These are phyloP conservation scores for Tarenaya hassleriana DNA, from an alignment of 345 rosid genomes.

Conservation along the genomic window DNA sequence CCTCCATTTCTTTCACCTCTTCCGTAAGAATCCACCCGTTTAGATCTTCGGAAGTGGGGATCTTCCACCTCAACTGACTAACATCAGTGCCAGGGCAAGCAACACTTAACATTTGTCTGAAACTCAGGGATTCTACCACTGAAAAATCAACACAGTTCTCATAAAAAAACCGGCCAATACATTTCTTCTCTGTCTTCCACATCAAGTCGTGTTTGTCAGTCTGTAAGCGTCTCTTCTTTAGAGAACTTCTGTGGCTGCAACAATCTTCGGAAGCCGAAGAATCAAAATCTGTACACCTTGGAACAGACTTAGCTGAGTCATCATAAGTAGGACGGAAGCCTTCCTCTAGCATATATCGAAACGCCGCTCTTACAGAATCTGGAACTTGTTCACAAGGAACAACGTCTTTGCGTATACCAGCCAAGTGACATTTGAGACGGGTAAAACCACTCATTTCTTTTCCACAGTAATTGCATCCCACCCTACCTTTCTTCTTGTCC, in stretches of 20 bases:
- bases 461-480: slow-evolving; percentile 48
- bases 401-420: slow-evolving; percentile 37
- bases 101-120: slow-evolving; percentile 34
- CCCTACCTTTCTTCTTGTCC: slow-evolving; percentile 21
- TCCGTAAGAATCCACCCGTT: slow-evolving; percentile 38
- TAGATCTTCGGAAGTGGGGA: slow-evolving; percentile 30
- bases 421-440: slow-evolving; percentile 49
- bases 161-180: slow-evolving; percentile 38
- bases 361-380: slow-evolving; percentile 26
- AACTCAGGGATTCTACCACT: slow-evolving; percentile 35
- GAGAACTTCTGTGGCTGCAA: too few species aligned
- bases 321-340: too few species aligned
- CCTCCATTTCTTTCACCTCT: slow-evolving; percentile 33
- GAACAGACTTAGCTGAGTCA: too few species aligned
- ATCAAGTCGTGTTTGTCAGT: slow-evolving; percentile 15
- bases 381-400: slow-evolving; percentile 40
- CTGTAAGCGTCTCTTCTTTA: too few species aligned
- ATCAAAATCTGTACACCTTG: too few species aligned
- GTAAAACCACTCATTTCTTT: slow-evolving; percentile 25
- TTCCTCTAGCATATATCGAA: slow-evolving; percentile 11
- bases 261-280: too few species aligned
- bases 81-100: too few species aligned
- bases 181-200: slow-evolving; percentile 23
- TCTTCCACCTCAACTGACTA: slow-evolving; percentile 15
- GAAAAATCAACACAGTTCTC: slow-evolving; percentile 39